These are phyloP conservation scores for Globisporangium heterothallicum DNA, from an alignment of 352 stramenopile species.

Conservation along the genomic window DNA sequence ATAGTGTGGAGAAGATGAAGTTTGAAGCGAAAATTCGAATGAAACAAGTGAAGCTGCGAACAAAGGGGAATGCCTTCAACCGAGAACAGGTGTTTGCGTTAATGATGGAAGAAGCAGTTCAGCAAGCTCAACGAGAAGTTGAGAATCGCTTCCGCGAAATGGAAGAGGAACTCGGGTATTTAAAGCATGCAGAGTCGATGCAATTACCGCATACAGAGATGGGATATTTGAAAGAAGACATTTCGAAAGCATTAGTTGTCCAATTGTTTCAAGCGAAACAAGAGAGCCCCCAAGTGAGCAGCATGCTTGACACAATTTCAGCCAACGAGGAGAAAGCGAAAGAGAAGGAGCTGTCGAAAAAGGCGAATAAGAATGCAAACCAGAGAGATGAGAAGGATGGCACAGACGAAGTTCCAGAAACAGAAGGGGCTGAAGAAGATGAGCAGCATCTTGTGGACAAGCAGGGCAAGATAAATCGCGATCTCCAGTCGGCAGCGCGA, in stretches of 20 bases:
- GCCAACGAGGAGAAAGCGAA: conserved; percentile 46
- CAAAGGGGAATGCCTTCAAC: conserved; percentile 71
- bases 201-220: conserved; percentile 40
- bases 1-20: conserved; percentile 89
- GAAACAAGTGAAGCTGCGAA: conserved; percentile 88
- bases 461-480: conserved; percentile 23
- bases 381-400: conserved; percentile 11
- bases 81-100: conserved; percentile 77
- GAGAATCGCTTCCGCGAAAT: conserved; percentile 84
- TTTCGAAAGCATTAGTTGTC: conserved; percentile 54
- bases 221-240: conserved; percentile 52
- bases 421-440: conserved; percentile 22
- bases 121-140: conserved; percentile 69
- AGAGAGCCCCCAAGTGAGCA: conserved; percentile 31
- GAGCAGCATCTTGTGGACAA: conserved; percentile 55
- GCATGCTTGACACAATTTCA: conserved; percentile 51
- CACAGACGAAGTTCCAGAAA: conserved; percentile 27
- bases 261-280: conserved; percentile 60
- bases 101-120: conserved; percentile 82
- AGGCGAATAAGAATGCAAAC: conserved; percentile 18
- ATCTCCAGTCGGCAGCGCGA: conserved; percentile 21
- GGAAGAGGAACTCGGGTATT: conserved; percentile 78
- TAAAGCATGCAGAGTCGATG: conserved; percentile 38
- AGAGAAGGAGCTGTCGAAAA: conserved; percentile 37
- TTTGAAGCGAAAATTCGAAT: conserved; percentile 92